Evolutionary conservation across 495 filamentous ascomycete species (phyloP).

Genomic region (Cenococcum geophilum): DNA sequence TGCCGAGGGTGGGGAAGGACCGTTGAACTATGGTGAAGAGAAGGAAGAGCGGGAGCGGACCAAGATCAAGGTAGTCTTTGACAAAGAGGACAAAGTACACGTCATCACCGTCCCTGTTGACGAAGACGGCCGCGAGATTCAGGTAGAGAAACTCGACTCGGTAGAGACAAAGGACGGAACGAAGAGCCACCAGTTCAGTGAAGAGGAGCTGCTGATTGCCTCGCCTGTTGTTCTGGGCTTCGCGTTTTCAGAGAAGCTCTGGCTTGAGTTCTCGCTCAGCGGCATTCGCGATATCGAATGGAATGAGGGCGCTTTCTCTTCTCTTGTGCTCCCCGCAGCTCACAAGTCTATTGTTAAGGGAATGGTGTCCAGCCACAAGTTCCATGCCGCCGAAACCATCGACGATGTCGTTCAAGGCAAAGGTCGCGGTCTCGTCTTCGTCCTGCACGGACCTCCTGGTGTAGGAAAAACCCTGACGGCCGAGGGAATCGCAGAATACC

Average conservation of each 20-base stretch:
- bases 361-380: slow-evolving; percentile 74
- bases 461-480: slow-evolving; percentile 88
- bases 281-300: slow-evolving; percentile 76
- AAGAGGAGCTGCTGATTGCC: slow-evolving; percentile 82
- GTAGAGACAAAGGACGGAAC: slow-evolving; percentile 43
- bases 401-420: slow-evolving; percentile 79
- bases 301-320: slow-evolving; percentile 76
- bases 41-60: slow-evolving; percentile 50
- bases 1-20: slow-evolving; percentile 22
- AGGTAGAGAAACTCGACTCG: slow-evolving; percentile 58
- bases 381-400: slow-evolving; percentile 73
- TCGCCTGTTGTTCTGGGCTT: slow-evolving; percentile 93
- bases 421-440: slow-evolving; percentile 65
- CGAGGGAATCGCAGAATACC: slow-evolving; percentile 77
- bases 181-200: slow-evolving; percentile 54
- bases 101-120: slow-evolving; percentile 58
- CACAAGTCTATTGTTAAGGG: slow-evolving; percentile 78
- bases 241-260: slow-evolving; percentile 81
- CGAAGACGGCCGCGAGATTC: slow-evolving; percentile 56
- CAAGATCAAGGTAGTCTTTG: slow-evolving; percentile 58
- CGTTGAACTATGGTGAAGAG: slow-evolving; percentile 30
- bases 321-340: slow-evolving; percentile 65
- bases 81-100: slow-evolving; percentile 54
- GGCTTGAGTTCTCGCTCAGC: slow-evolving; percentile 84
- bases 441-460: slow-evolving; percentile 77